Conservation (phyloP, 1,284 basidiomycete genomes). For the Takashimella tepidaria region DNA sequence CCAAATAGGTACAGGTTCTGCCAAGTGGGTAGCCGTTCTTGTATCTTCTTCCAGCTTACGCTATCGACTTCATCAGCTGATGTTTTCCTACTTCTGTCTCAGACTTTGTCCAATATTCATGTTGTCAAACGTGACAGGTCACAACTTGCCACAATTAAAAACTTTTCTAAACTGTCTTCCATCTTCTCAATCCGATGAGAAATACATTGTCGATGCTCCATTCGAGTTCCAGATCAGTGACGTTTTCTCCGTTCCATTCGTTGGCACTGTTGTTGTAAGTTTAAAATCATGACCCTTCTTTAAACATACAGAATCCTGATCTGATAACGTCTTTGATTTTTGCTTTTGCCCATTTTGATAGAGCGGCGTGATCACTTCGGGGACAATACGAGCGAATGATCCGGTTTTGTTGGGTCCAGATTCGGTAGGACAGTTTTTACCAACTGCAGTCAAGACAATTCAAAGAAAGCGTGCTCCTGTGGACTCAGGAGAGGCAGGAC, state of each 20-base stretch:
- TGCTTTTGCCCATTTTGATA: no score
- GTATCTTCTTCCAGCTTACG: not conserved
- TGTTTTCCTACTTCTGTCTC: not conserved
- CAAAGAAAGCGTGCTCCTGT: constrained; percentile 89
- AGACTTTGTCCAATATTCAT: constrained; percentile 90
- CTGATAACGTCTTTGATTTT: no score
- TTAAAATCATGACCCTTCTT: no score
- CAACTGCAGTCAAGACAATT: constrained; percentile 81
- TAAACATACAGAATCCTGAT: no score
- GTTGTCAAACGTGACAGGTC: constrained; percentile 90
- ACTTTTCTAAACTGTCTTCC: constrained; percentile 81
- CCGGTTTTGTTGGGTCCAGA: constrained; percentile 84
- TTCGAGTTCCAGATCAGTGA: constrained; percentile 63
- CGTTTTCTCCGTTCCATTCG: constrained; percentile 77
- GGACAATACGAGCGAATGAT: constrained; percentile 73
- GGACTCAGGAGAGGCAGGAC: constrained; percentile 80
- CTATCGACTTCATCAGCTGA: not conserved
- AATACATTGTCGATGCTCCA: constrained; percentile 76
- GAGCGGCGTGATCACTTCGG: constrained; percentile 83
- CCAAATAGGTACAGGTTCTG: constrained; percentile 54
- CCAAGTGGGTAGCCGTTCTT: constrained; percentile 9
- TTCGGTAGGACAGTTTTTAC: constrained; percentile 80
- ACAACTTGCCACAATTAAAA: constrained; percentile 69
- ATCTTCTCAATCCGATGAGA: constrained; percentile 71
- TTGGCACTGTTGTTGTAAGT: constrained; percentile 92